A percentile compares a stretch with the other conserved stretches of the same genome.
Evolutionary conservation across 2,329 filamentous ascomycete species (phyloP).

Genomic region (Aspergillus nomiae): DNA sequence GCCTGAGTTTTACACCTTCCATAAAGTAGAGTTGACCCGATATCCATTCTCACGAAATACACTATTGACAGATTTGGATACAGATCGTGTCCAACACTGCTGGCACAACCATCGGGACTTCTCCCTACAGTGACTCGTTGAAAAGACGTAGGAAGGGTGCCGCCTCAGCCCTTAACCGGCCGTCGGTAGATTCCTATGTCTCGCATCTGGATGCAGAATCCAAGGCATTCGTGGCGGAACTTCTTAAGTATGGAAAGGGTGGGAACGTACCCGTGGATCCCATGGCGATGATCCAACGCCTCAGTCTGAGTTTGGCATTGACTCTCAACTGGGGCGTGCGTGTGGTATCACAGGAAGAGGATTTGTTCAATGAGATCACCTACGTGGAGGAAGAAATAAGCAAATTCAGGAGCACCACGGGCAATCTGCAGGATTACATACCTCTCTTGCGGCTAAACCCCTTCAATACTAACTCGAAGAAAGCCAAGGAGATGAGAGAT

Average conservation of each 20-base stretch:
- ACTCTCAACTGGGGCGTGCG: constrained; percentile 69
- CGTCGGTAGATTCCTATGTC: constrained; percentile 64
- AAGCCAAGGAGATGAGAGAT: constrained; percentile 61
- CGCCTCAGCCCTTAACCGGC: constrained; percentile 66
- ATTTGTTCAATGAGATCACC: constrained; percentile 70
- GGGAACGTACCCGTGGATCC: constrained; percentile 61
- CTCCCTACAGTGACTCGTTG: constrained; percentile 65
- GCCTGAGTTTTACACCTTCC: constrained; percentile 62
- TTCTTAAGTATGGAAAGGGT: constrained; percentile 58
- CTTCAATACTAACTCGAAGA: constrained; percentile 59
- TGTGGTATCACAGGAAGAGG: constrained; percentile 60
- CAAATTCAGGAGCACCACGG: constrained; percentile 73
- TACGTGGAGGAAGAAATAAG: constrained; percentile 73
- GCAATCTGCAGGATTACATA: constrained; percentile 80
- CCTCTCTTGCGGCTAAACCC: constrained; percentile 70
- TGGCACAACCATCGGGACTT: constrained; percentile 69
- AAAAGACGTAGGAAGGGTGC: constrained; percentile 67
- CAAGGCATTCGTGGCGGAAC: constrained; percentile 63
- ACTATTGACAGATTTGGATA: background rate
- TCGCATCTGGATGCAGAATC: constrained; percentile 65
- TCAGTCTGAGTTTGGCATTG: constrained; percentile 63
- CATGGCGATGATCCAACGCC: constrained; percentile 68
- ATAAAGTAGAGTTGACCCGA: constrained; percentile 48
- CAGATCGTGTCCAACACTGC: constrained; percentile 66
- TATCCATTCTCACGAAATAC: background rate